phyloP scores from a whole-genome alignment of 2,329 filamentous ascomycete species.

The Blastomyces gilchristii region DNA sequence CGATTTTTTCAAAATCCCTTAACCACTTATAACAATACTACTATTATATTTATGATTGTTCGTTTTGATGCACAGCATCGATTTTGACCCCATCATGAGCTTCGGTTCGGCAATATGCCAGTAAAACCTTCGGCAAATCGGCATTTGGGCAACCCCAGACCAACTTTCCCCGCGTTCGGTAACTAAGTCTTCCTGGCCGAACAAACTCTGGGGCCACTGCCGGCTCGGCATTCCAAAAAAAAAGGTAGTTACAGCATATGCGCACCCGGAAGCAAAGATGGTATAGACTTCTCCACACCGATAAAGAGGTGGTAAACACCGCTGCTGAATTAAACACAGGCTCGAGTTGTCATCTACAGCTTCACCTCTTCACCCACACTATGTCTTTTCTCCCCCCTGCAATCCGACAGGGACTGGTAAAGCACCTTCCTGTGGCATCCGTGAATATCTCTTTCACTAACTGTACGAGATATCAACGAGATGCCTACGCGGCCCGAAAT shows the following conservation, averaged over 20 bases:
- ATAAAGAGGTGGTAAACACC: background rate
- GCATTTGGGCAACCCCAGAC: background rate
- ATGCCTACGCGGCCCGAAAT: background rate
- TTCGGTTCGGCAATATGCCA: background rate
- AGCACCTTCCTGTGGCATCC: background rate
- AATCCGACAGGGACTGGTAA: background rate
- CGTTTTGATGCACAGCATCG: background rate
- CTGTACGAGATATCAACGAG: background rate
- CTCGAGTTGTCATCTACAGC: background rate
- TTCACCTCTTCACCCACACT: background rate
- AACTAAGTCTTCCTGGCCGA: no score
- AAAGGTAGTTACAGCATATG: background rate
- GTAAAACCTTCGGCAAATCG: background rate
- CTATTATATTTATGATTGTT: background rate
- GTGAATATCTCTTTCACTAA: background rate
- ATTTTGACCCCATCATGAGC: background rate
- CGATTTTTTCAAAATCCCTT: background rate
- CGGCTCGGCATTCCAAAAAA: background rate
- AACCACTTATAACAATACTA: background rate
- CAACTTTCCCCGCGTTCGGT: background rate
- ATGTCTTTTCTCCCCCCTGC: background rate
- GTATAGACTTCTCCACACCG: background rate
- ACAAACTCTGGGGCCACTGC: background rate
- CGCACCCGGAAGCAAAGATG: background rate
- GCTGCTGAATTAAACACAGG: background rate